Percentiles rank a stretch among this genome's conserved stretches.
These are phyloP conservation scores for Colletotrichum euphorbiae DNA, from an alignment of 2,329 filamentous ascomycete genomes.

Conservation along the genomic window DNA sequence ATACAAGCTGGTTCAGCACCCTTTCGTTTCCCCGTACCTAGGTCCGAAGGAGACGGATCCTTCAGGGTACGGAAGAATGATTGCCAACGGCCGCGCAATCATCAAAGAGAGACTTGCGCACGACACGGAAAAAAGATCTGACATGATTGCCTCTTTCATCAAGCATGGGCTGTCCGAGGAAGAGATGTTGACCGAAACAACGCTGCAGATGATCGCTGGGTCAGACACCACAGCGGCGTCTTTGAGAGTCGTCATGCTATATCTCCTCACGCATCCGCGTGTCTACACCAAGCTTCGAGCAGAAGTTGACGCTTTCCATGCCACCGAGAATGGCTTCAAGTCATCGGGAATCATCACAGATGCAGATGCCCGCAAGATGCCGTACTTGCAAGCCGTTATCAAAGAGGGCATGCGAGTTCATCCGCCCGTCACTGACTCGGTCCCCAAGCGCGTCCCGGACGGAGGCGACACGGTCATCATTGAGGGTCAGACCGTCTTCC, in stretches of 20 bases:
- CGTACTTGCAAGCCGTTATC: conserved; percentile 68
- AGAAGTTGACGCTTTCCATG: conserved; percentile 57
- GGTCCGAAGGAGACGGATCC: conserved; percentile 38
- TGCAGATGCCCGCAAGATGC: conserved; percentile 59
- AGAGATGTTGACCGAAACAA: conserved; percentile 48
- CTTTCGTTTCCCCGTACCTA: conserved; percentile 27
- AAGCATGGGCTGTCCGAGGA: conserved; percentile 50
- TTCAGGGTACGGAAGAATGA: conserved; percentile 36
- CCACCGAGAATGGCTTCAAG: conserved; percentile 36
- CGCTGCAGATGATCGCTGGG: conserved; percentile 48
- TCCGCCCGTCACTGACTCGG: conserved; percentile 56
- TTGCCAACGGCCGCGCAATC: conserved; percentile 41
- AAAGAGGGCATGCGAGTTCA: conserved; percentile 68
- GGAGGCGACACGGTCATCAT: conserved; percentile 43
- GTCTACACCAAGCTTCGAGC: conserved; percentile 58
- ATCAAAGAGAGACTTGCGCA: conserved; percentile 21
- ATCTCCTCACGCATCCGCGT: conserved; percentile 61
- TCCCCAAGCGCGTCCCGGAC: conserved; percentile 51
- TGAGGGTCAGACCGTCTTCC: conserved; percentile 47
- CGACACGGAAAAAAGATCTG: conserved; percentile 25
- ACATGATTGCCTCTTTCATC: conserved; percentile 53
- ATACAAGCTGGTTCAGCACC: conserved; percentile 27
- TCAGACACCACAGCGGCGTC: conserved; percentile 51
- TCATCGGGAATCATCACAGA: conserved; percentile 48
- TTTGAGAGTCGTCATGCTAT: conserved; percentile 60